phyloP scores from a whole-genome alignment of 371 early-diverging fungal genomes.

The Haplosporangium sp. region DNA sequence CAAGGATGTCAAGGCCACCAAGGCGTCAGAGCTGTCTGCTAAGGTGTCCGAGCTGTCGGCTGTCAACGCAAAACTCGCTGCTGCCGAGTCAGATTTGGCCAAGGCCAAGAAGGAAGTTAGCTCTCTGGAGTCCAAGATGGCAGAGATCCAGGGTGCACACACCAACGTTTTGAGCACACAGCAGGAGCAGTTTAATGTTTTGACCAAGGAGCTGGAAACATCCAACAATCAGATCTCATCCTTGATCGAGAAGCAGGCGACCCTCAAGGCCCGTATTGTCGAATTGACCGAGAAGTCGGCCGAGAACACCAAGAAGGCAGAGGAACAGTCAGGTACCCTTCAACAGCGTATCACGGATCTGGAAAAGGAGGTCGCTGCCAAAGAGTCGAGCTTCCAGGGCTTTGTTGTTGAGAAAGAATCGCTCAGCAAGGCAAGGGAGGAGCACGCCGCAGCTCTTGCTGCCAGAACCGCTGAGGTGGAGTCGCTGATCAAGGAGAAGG shows the following conservation, averaged over 20 bases:
- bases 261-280: conserved; percentile 30
- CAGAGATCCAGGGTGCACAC: conserved; percentile 27
- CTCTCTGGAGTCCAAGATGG: conserved; percentile 30
- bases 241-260: conserved; percentile 34
- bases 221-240: conserved; percentile 42
- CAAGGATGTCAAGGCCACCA: conserved; percentile 18
- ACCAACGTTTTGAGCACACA: conserved; percentile 26
- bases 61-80: conserved; percentile 14
- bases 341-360: conserved; percentile 49
- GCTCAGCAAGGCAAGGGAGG: conserved; percentile 21
- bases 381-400: conserved; percentile 32
- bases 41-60: conserved; percentile 25
- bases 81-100: conserved; percentile 18
- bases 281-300: conserved; percentile 40
- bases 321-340: conserved; percentile 32
- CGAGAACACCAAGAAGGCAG: conserved; percentile 44
- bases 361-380: conserved; percentile 36
- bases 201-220: conserved; percentile 52
- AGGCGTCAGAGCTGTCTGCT: conserved; percentile 24
- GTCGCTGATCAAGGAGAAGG: conserved; percentile 31
- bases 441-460: conserved; percentile 10
- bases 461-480: conserved; percentile 21
- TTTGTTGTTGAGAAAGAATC: conserved; percentile 36
- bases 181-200: conserved; percentile 37
- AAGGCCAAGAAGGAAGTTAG: conserved; percentile 17